phyloP scores from a whole-genome alignment of 2,329 filamentous ascomycete genomes.

The Microdochium trichocladiopsis region DNA sequence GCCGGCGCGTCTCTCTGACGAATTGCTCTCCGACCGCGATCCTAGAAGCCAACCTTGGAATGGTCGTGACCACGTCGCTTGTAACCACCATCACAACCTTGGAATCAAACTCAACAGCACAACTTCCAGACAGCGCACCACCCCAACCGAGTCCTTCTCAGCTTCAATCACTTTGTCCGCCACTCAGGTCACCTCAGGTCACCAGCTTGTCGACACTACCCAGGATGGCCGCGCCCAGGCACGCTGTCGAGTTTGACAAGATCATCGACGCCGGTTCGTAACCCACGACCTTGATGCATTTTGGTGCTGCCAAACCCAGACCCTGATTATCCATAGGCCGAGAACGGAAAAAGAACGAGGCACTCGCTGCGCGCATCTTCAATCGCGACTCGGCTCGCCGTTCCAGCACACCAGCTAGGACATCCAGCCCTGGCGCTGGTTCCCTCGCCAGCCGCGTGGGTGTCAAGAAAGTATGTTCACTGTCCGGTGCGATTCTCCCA shows the following conservation, averaged over 20 bases:
- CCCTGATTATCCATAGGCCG: conserved; percentile 35
- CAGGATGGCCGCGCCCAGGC: conserved; percentile 28
- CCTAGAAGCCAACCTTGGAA: too few relatives aligned
- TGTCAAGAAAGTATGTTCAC: conserved; percentile 56
- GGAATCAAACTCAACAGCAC: too few relatives aligned
- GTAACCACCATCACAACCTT: too few relatives aligned
- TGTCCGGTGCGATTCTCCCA: background rate
- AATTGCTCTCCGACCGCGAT: too few relatives aligned
- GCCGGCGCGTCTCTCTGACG: too few relatives aligned
- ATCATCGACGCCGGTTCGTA: conserved; percentile 44
- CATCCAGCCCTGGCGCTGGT: conserved; percentile 22
- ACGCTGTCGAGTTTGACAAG: conserved; percentile 44
- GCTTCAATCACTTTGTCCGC: too few relatives aligned
- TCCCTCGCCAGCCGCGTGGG: conserved; percentile 67
- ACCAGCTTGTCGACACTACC: too few relatives aligned
- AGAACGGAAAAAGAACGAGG: conserved; percentile 64
- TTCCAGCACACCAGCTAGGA: conserved; percentile 47
- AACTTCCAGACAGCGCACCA: too few relatives aligned
- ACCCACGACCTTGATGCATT: background rate
- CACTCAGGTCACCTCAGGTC: too few relatives aligned
- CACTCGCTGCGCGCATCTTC: conserved; percentile 67
- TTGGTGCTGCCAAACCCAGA: background rate
- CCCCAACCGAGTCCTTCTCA: too few relatives aligned
- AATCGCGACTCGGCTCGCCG: conserved; percentile 48
- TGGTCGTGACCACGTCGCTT: too few relatives aligned